Evolutionary conservation across 306 rosid genomes (phyloP).

Genomic region (Elaeagnus macrophylla): DNA sequence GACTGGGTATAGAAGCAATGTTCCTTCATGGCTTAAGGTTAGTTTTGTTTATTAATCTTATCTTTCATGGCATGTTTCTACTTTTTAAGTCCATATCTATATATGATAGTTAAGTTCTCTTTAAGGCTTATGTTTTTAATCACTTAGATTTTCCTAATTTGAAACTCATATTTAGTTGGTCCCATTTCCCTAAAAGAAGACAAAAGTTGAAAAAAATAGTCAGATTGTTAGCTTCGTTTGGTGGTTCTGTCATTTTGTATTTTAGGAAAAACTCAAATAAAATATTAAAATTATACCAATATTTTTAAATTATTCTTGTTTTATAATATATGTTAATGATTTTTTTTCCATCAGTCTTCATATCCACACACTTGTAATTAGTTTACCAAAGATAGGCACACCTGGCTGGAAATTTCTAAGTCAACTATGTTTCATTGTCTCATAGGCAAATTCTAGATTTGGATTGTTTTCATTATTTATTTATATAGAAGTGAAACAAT

Average conservation of each 20-base stretch:
- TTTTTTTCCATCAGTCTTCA: too few relatives aligned
- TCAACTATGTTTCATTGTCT: too few relatives aligned
- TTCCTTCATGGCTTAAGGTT: constrained; percentile 97
- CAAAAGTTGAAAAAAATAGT: not conserved
- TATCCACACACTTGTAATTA: too few relatives aligned
- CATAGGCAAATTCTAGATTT: not conserved
- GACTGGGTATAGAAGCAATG: constrained; percentile 89
- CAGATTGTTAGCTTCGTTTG: constrained; percentile 20
- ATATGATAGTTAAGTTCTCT: constrained; percentile 23
- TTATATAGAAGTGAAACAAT: not conserved
- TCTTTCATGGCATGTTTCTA: constrained; percentile 5
- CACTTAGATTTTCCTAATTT: too few relatives aligned
- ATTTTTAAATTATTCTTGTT: too few relatives aligned
- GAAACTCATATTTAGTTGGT: too few relatives aligned
- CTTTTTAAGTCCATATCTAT: constrained; percentile 27
- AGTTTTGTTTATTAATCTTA: constrained; percentile 6
- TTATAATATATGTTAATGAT: too few relatives aligned
- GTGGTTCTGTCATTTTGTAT: constrained; percentile 3
- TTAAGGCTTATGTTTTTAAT: not conserved
- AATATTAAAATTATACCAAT: too few relatives aligned
- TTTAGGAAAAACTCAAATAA: too few relatives aligned
- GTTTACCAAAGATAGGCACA: too few relatives aligned
- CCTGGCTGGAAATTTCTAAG: too few relatives aligned
- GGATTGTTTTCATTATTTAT: not conserved
- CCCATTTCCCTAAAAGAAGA: not conserved